Conservation (phyloP, 768 basidiomycete species). For the Phylloporus sp. region DNA sequence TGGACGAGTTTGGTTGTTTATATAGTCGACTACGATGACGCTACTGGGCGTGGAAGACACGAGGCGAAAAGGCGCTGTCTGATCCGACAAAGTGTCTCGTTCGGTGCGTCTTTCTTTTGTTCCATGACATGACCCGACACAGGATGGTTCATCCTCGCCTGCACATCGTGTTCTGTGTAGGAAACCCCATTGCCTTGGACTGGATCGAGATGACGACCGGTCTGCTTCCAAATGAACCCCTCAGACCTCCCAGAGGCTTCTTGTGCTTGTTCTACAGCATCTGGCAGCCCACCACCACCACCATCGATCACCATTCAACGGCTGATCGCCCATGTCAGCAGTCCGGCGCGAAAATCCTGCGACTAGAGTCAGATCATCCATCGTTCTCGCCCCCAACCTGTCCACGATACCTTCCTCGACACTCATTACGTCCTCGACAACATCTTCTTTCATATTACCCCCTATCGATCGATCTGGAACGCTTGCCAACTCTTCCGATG, state of each 20-base stretch:
- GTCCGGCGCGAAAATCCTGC: neutral
- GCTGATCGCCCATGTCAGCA: slow-evolving; percentile 13
- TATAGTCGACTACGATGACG: neutral
- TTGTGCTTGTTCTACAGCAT: slow-evolving; percentile 12
- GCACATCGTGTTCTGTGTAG: slow-evolving; percentile 1
- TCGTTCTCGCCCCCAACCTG: slow-evolving; percentile 19
- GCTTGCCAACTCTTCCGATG: slow-evolving; percentile 17
- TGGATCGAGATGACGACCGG: slow-evolving; percentile 18
- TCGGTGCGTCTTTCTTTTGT: neutral
- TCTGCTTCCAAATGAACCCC: slow-evolving; percentile 24
- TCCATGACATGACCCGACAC: neutral
- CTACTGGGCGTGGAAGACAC: neutral
- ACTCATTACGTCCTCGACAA: slow-evolving; percentile 20
- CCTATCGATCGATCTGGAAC: slow-evolving; percentile 13
- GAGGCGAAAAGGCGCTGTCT: neutral
- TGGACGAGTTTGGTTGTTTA: neutral
- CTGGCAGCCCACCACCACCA: slow-evolving; percentile 6
- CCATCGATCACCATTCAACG: neutral
- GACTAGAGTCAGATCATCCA: slow-evolving; percentile 9
- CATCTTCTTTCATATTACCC: slow-evolving; percentile 24
- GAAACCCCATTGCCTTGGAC: slow-evolving; percentile 4
- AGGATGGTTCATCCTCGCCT: slow-evolving; percentile 12
- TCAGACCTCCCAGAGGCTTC: neutral
- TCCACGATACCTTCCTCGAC: slow-evolving; percentile 28
- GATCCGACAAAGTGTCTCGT: neutral